Evolutionary conservation across 2,329 filamentous ascomycete genomes (phyloP).

Genomic region (Colletotrichum lindemuthianum): DNA sequence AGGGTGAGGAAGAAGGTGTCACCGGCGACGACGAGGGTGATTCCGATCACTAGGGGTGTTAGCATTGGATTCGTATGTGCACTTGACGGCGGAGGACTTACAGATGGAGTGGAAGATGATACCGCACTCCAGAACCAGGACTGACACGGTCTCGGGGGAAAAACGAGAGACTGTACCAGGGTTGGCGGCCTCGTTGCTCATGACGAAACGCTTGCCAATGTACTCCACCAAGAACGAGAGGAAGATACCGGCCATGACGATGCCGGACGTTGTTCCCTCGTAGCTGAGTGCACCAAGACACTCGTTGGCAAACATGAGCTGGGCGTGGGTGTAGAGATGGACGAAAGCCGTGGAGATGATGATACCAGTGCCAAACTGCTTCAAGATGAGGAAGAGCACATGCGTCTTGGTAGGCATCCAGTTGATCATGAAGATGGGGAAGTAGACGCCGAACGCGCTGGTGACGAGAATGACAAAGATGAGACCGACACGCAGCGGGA

Average conservation of each 20-base stretch:
- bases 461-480: slow-evolving; percentile 78
- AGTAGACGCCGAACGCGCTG: slow-evolving; percentile 63
- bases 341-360: slow-evolving; percentile 78
- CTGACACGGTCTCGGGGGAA: slow-evolving; percentile 64
- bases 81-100: slow-evolving; percentile 49
- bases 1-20: slow-evolving; percentile 66
- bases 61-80: not conserved
- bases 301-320: slow-evolving; percentile 76
- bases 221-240: slow-evolving; percentile 79
- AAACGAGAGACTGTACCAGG: slow-evolving; percentile 38
- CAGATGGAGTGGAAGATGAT: slow-evolving; percentile 79
- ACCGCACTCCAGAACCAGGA: slow-evolving; percentile 77
- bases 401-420: slow-evolving; percentile 62
- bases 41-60: slow-evolving; percentile 63
- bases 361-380: slow-evolving; percentile 79
- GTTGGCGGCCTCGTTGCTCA: slow-evolving; percentile 41
- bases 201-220: slow-evolving; percentile 67
- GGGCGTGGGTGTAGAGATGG: slow-evolving; percentile 77
- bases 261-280: slow-evolving; percentile 74
- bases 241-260: slow-evolving; percentile 80
- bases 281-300: slow-evolving; percentile 75
- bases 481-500: slow-evolving; percentile 74
- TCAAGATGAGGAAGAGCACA: slow-evolving; percentile 69
- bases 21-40: slow-evolving; percentile 70
- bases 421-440: slow-evolving; percentile 70